Evolutionary conservation across 345 rosid genomes (phyloP), one percentile per base, ranked within the genome.

Genomic region (Hibiscus trionum): DNA sequence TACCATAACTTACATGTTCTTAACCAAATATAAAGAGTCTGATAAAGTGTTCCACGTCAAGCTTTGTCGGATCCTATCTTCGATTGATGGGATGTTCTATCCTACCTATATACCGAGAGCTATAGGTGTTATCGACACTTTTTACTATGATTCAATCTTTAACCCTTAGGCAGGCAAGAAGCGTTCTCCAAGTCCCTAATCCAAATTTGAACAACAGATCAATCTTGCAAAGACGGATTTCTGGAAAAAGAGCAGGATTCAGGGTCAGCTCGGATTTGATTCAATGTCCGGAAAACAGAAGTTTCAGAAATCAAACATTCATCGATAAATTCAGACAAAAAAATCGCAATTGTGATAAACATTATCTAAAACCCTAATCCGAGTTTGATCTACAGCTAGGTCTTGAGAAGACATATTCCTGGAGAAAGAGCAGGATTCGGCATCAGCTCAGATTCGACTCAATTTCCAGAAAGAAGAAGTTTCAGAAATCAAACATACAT

Each of bases 1-100:
- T 76, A 93, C 91, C 99, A 93, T 93, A 72, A 79, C 89, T 90
- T 77, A 90, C 93, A 90, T 88, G 81, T 77, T 82, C 83, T 86
- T 83, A 78, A 76, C 85, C 88, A 76, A 87, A 82, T 69, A 58
- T 26, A 11, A 59, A 31, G 62, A 59, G 62, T 26, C 37, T 5
- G 62, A 59, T 27, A 27, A 59, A 26, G 16, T 26, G 35, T 59
- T 12, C 35, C 5, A 27, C 2, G 35, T 59, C 37, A 26, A 59
- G 62, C 62, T 58, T 58, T 10, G 62, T 58, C n/a, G 0, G 62
- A 27, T 26, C n/a, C 27, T 59, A 59, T 26, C 62, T 26, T 59
- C 4, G 4, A 27, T 12, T 3, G 35, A 59, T 59, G 62, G 15
- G 37, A 59, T 14, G 7, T 31, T 26, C n/a, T 26, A 5, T 59